Base-by-base conservation (phyloP, 192 early-diverging fungal species). In the Chytriomyces confervae region DNA sequence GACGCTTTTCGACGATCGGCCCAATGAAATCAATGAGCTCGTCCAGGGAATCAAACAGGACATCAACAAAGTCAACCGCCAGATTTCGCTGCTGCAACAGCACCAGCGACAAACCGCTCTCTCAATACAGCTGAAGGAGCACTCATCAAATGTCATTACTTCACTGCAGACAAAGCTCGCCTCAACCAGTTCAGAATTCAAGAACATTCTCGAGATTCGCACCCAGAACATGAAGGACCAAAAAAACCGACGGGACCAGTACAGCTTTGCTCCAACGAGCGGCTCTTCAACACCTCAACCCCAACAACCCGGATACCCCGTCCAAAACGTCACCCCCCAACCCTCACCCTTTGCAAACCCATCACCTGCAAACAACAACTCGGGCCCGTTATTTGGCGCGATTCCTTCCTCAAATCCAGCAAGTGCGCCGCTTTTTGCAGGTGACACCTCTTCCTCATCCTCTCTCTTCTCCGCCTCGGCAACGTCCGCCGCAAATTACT, bases 1-100 rank as follows among this genome's bases (percentile, higher is more conserved):
- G 82, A 94, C 97, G 3, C 83, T 99, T 72, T 98, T 99, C 77
- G 97, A 99, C 82, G 98, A 99, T 86, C 91, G 91, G 79, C 95
- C 97, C 10, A 89, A 91, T 7, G 97, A 99, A 77, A 98, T 99
- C 74, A 96, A 94, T 72, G 93, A 96, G 83, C 89, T 99, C 75
- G 95, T 95, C 16, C 92, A 91, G 76, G 91, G 92, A 47, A 97
- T 98, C 79, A 98, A 98, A 81, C 95, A 97, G 88, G 94, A 98
- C 72, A 97, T 99, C 80, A 94, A 93, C 23, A 91, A 93, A 46
- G 87, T 99, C 65, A 97, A 98, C 78, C 91, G 92, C 71, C 96
- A 97, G 84, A 99, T 99, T 73, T 88, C 92, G 20, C 89, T 91
- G 77, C 88, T 99, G 57, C 94, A 96, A 78, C 82, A 81, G 24